Conservation (phyloP, 1,284 basidiomycete genomes). For the Cryptococcus sp. region DNA sequence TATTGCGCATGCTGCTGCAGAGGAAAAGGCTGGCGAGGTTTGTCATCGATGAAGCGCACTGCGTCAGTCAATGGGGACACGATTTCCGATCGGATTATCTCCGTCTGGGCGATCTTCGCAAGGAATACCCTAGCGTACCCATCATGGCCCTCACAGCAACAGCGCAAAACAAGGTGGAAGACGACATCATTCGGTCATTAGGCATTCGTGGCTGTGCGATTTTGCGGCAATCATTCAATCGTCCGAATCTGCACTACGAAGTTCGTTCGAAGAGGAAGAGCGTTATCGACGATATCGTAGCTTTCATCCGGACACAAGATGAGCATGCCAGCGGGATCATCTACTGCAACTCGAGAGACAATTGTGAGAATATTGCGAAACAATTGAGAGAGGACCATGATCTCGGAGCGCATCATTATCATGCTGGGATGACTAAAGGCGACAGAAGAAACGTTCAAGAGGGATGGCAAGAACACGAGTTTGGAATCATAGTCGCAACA, state of each 20-base stretch:
- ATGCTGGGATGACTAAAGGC: conserved; percentile 70
- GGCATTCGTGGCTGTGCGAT: conserved; percentile 63
- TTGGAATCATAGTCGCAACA: conserved; percentile 88
- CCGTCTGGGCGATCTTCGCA: conserved; percentile 67
- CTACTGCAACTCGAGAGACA: conserved; percentile 72
- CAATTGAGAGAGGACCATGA: conserved; percentile 61
- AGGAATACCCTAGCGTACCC: conserved; percentile 73
- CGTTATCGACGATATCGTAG: conserved; percentile 66
- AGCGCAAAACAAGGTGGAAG: conserved; percentile 72
- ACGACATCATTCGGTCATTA: conserved; percentile 75
- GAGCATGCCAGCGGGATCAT: conserved; percentile 75
- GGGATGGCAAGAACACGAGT: conserved; percentile 73
- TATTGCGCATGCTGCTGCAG: conserved; percentile 63
- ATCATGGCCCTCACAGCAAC: conserved; percentile 97
- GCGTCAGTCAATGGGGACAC: conserved; percentile 64
- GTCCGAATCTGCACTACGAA: conserved; percentile 83
- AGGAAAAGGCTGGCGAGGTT: conserved; percentile 74
- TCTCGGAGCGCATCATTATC: conserved; percentile 77
- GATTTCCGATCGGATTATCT: conserved; percentile 56
- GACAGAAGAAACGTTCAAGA: conserved; percentile 69
- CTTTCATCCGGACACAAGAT: conserved; percentile 68
- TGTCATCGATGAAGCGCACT: conserved; percentile 95
- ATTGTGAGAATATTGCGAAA: conserved; percentile 77
- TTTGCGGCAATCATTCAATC: conserved; percentile 86
- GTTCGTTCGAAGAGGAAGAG: conserved; percentile 63